Base-by-base conservation (phyloP, 768 basidiomycete genomes). In the Fomitopsis pulvina region DNA sequence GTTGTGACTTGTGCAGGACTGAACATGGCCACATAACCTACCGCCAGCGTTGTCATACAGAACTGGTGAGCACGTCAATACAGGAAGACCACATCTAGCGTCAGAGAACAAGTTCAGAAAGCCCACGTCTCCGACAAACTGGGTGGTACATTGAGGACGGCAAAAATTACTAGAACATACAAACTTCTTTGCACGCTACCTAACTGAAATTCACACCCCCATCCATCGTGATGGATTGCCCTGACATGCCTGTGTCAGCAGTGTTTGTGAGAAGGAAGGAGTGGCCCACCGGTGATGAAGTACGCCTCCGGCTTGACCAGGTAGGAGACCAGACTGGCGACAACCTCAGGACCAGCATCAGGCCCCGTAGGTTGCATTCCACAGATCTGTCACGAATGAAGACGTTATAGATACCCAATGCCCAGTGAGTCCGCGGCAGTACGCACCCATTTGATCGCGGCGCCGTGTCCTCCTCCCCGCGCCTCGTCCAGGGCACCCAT, bases 281-380 rank as follows among this genome's bases (percentile, higher is more conserved):
- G 24, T 8, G 26, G 22, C 49, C n/a, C 20, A 58, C 56, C 60
- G 4, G 57, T 61, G 11, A 61, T 38, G 44, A 54, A 60, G 18
- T 51, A 44, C 4, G 57, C 45, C 46, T 61, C 61, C 2, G 57
- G 57, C 41, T 54, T 58, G 1, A 51, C 56, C 6, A 63, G 44
- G 28, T 63, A 63, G 11, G 57, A 51, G 1, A 61, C 61, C 8
- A 58, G 6, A 11, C 44, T 53, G 5, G 61, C 61, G 9, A 63
- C 47, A 10, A 53, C 52, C 3, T 54, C 45, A n/a, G 54, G 50
- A 21, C 45, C 45, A 3, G 30, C 45, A 24, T 27, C 45, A 3
- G 45, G 45, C 3, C 30, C 30, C 10, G 32, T 24, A 4, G 25
- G 45, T 10, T 29, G 45, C 10, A 46, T 27, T 7, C 45, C 45